phyloP scores from a whole-genome alignment of 164 flowering plant species.

The Piper betle region DNA sequence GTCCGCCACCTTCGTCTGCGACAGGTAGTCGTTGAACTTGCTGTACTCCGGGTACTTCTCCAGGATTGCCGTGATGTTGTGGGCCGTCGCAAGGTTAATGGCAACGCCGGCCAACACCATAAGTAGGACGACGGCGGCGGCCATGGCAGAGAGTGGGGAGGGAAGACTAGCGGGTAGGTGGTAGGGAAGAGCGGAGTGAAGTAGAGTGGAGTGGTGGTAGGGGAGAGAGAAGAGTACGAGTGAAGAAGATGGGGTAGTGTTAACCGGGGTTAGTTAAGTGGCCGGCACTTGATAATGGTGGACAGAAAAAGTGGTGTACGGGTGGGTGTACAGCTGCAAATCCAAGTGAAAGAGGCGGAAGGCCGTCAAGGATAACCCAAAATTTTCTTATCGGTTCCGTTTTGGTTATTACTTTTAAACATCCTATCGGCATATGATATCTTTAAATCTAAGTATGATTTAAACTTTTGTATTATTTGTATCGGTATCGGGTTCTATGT shows the following conservation, averaged over 20 bases:
- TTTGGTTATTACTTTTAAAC: no score
- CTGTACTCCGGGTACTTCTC: slow-evolving; percentile 44
- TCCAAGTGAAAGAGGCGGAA: no score
- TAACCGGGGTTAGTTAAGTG: neutral
- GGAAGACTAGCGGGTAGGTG: slow-evolving; percentile 2
- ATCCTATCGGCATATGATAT: no score
- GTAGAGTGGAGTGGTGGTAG: neutral
- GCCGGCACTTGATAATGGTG: no score
- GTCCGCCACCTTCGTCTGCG: slow-evolving; percentile 65
- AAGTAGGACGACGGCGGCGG: slow-evolving; percentile 4
- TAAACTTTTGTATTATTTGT: no score
- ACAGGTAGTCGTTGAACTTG: slow-evolving; percentile 42
- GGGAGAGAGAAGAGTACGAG: neutral
- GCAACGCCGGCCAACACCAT: slow-evolving; percentile 6
- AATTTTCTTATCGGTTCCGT: no score
- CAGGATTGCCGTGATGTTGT: slow-evolving; percentile 75
- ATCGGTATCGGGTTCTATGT: no score
- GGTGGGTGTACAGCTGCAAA: no score
- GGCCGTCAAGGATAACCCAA: no score
- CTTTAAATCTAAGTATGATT: no score
- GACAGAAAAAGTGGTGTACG: no score
- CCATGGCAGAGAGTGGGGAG: neutral
- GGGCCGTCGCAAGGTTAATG: slow-evolving; percentile 20
- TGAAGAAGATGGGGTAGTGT: neutral
- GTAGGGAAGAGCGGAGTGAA: neutral